Evolutionary conservation across 257 asterid species (phyloP).

Genomic region (Vinca minor): DNA sequence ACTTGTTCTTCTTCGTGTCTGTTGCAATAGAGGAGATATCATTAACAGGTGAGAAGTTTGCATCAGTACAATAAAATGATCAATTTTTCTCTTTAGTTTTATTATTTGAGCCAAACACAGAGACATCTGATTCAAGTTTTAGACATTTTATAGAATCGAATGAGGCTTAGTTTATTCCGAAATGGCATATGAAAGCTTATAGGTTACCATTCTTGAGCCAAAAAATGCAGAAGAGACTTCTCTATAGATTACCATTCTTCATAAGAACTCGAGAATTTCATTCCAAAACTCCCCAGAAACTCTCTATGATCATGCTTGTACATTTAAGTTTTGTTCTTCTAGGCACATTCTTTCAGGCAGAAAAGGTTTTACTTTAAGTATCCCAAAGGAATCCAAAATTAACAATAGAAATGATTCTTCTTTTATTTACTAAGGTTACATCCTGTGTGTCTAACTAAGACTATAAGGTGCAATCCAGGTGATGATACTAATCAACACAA

Average conservation of each 20-base stretch:
- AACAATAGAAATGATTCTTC: not conserved
- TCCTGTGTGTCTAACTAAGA: too few relatives aligned
- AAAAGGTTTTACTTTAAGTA: not conserved
- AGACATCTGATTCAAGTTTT: not conserved
- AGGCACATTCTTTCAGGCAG: not conserved
- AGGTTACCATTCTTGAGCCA: not conserved
- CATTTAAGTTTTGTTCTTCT: not conserved
- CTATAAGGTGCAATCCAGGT: too few relatives aligned
- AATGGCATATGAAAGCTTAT: not conserved
- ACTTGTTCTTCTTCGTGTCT: constrained; percentile 24
- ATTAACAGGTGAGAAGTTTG: not conserved
- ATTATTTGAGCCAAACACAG: not conserved
- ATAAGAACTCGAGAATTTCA: not conserved
- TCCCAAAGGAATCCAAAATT: not conserved
- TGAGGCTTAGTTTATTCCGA: not conserved
- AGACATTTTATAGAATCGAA: not conserved
- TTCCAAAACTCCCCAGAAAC: not conserved
- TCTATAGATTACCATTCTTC: not conserved
- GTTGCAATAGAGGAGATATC: constrained; percentile 12
- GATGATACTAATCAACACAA: too few relatives aligned
- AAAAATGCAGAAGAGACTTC: not conserved
- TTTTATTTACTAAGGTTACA: not conserved
- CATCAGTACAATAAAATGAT: not conserved
- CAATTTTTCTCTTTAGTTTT: too few relatives aligned
- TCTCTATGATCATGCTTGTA: not conserved